A percentile compares a stretch with the other conserved stretches of the same genome.
Evolutionary conservation across 1,284 basidiomycete species (phyloP).

Genomic region (Cystobasidium sp.): DNA sequence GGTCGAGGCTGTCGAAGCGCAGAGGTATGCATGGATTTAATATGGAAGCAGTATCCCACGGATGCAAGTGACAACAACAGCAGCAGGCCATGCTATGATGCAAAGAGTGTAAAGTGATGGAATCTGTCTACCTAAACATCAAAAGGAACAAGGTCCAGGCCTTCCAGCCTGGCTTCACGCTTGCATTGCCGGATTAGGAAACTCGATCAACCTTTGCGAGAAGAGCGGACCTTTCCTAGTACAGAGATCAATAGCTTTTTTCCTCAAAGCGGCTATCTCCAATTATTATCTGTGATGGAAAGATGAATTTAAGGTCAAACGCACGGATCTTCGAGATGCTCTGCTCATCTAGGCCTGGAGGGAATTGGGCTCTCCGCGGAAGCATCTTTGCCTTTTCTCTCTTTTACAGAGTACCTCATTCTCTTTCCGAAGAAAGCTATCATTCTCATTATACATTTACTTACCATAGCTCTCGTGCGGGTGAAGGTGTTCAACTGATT

Average conservation of each 20-base stretch:
- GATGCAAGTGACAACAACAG: too few species aligned
- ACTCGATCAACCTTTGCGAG: not conserved
- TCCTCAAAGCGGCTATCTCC: not conserved
- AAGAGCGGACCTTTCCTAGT: not conserved
- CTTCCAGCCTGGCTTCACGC: conserved; percentile 1
- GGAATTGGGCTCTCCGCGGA: not conserved
- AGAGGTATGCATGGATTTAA: too few species aligned
- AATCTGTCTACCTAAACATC: too few species aligned
- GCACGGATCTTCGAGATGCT: too few species aligned
- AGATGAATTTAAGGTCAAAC: too few species aligned
- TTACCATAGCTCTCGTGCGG: not conserved
- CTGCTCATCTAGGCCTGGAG: not conserved
- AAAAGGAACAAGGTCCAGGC: not conserved
- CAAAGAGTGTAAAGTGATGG: too few species aligned
- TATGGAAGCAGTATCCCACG: too few species aligned
- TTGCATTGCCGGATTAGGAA: conserved; percentile 13
- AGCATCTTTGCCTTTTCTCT: not conserved
- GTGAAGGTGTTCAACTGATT: not conserved
- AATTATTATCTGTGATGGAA: too few species aligned
- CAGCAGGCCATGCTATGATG: too few species aligned
- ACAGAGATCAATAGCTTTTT: not conserved
- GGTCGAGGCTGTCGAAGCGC: too few species aligned
- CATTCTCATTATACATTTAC: not conserved
- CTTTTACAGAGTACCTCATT: not conserved
- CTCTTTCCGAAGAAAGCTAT: conserved; percentile 14